phyloP scores from a whole-genome alignment of 2,329 filamentous ascomycete species.

The Aspergillus fructus region DNA sequence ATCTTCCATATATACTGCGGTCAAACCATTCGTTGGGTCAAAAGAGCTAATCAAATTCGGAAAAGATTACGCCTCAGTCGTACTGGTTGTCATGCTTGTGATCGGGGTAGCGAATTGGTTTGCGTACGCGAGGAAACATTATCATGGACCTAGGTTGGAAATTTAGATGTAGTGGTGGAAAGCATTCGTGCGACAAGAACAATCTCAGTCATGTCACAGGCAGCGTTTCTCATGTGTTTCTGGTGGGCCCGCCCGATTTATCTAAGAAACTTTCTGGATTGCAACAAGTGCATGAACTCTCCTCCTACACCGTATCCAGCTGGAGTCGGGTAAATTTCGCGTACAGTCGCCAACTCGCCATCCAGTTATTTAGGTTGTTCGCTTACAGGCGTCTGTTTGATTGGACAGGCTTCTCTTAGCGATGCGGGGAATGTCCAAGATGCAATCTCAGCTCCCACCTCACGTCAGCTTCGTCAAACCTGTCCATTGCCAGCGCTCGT shows the following conservation, averaged over 20 bases:
- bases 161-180: background rate
- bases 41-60: background rate
- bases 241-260: background rate
- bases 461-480: background rate
- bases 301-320: no score
- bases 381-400: background rate
- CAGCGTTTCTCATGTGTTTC: background rate
- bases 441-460: background rate
- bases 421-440: background rate
- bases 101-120: constrained; percentile 22
- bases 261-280: background rate
- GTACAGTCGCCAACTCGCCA: background rate
- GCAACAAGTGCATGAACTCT: background rate
- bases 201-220: background rate
- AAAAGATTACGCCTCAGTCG: constrained; percentile 22
- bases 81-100: constrained; percentile 20
- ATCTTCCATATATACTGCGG: background rate
- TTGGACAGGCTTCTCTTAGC: background rate
- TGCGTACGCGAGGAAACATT: constrained; percentile 18
- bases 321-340: no score
- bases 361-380: background rate
- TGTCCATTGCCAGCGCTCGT: no score
- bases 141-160: constrained; percentile 24
- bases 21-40: background rate
- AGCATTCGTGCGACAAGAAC: background rate